Evolutionary conservation across 2,329 filamentous ascomycete genomes (phyloP).

Genomic region (Botryosphaeria dothidea): DNA sequence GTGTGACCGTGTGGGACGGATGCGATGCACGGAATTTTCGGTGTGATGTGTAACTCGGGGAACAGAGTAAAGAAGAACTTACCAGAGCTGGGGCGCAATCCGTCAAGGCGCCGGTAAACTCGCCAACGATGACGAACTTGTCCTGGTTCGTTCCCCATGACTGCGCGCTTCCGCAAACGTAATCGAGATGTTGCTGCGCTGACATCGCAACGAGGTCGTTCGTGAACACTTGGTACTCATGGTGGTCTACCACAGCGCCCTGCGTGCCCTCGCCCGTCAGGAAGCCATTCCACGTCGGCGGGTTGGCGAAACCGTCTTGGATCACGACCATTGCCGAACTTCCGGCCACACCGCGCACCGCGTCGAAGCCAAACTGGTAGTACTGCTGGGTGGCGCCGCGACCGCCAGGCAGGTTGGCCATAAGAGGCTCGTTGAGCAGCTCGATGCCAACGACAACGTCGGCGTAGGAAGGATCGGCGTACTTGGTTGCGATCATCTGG

Average conservation of each 20-base stretch:
- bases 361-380: constrained; percentile 56
- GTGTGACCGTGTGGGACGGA: not conserved
- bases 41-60: too few relatives aligned
- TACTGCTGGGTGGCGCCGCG: constrained; percentile 53
- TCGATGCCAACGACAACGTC: constrained; percentile 62
- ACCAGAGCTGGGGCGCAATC: constrained; percentile 53
- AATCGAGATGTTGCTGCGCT: constrained; percentile 54
- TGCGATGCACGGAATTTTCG: too few relatives aligned
- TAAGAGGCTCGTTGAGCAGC: constrained; percentile 57
- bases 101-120: constrained; percentile 69
- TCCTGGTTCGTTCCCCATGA: constrained; percentile 52
- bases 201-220: constrained; percentile 51
- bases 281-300: constrained; percentile 62
- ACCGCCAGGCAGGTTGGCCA: constrained; percentile 47
- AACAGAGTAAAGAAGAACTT: not conserved
- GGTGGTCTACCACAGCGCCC: constrained; percentile 65
- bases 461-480: constrained; percentile 53
- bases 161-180: constrained; percentile 56
- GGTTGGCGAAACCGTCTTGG: constrained; percentile 57
- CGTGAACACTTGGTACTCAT: constrained; percentile 68
- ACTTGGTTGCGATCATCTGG: constrained; percentile 60
- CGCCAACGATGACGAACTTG: constrained; percentile 67
- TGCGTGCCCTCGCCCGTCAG: constrained; percentile 54
- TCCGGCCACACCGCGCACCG: constrained; percentile 46
- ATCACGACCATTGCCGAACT: constrained; percentile 53